Base-by-base conservation (phyloP, 768 basidiomycete genomes). In the Candolleomyces efflorescens region DNA sequence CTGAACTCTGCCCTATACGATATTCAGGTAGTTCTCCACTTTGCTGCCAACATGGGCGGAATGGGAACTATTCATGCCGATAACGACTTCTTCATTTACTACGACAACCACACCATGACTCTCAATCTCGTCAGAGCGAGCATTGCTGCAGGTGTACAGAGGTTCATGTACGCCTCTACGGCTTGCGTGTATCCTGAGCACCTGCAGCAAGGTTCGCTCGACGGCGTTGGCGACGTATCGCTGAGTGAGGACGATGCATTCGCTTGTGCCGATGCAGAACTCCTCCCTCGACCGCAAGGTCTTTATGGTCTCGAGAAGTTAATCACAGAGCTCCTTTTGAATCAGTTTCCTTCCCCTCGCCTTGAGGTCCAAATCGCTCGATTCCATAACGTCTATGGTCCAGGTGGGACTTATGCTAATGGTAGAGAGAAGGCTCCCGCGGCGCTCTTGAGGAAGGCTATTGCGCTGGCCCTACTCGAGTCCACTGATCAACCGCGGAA, bases 11-110 rank as follows among this genome's bases (percentile, higher is more conserved):
- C 64, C 1, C 71, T 81, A 6, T 64, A 62, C n/a, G 78, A 70
- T 26, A 71, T 81, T 36, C 60, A 76, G 50, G 72, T 68, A 6
- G 74, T 86, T 23, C 68, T 84, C 18, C 84, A 86, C 64, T 80
- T 85, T 60, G 82, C 84, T 11, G 84, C 83, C 1, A 80, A 73
- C 20, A 84, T 83, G 83, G 84, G 83, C 3, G 84, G 84, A 0
- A 86, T 86, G 85, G 84, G 84, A 1, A 76, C 76, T 0, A 86
- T 85, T 47, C 83, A 85, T 60, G 62, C 68, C 3, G 68, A 63
- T 0, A 85, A 85, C 63, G 79, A 82, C 49, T 69, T 76, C 44
- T 58, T 59, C 17, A 81, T 84, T 24, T 86, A 84, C 60, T 56
- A 62, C 5, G 70, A 78, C 23, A 85, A 86, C 58, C 73, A 80